Evolutionary conservation across 1,139 yeast species (phyloP), one percentile per base, ranked within the genome.

Genomic region (Magnusiomyces ingens): DNA sequence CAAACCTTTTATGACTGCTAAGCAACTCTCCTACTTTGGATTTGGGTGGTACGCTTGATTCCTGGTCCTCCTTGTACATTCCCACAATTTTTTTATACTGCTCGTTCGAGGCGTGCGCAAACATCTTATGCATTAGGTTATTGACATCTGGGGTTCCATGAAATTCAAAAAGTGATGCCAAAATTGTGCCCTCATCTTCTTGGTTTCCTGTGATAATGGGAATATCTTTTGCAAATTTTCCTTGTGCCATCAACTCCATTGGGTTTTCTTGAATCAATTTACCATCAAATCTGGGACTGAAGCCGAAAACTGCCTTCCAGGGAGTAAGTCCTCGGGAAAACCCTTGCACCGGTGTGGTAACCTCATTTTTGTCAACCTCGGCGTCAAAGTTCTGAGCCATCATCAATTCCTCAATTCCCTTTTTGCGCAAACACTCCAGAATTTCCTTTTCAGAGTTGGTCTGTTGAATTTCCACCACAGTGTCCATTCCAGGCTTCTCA

Each of bases 211-310:
- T 41, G n/a, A 59, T 55, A 10, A 46, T 38, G 6, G 61, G 61
- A 6, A 59, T 53, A n/a, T 36, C 40, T 11, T 49, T 47, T 12
- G 58, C 52, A 44, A 51, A 57, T 21, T 51, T 48, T 15, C 58
- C 57, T 29, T 45, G 22, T 5, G 44, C 15, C 41, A 57, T 45
- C 11, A 58, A 51, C 5, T 52, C 38, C 35, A 51, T 40, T 10
- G 59, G 44, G n/a, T 41, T 35, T 40, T 51, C 59, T 8, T 56
- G 54, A 18, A 58, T 36, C 10, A 57, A 41, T n/a, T 52, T 54
- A 22, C 57, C 56, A 52, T 62, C 64, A 13, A 53, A 56, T 29
- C 64, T 54, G 2, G 63, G 62, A 29, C 56, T 26, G 47, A 55
- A 61, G 6, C 60, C 53, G 40, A 60, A 35, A 44, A 54, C 41